Conservation (phyloP, 208 protist genomes). For the Acanthamoeba triangularis region DNA sequence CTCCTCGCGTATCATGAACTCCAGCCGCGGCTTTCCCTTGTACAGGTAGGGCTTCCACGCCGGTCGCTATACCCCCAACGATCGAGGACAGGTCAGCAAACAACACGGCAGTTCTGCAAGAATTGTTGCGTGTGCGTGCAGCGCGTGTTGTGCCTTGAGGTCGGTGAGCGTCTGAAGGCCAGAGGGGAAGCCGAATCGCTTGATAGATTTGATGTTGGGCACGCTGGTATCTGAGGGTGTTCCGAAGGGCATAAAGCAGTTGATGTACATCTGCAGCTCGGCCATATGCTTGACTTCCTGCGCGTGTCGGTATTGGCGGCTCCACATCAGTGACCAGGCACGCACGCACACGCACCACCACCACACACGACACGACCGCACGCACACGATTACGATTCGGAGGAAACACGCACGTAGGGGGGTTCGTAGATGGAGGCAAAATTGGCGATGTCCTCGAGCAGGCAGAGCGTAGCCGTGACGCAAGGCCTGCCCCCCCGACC, state of each 20-base stretch:
- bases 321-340: not conserved
- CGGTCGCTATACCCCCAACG: not conserved
- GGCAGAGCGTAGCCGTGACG: slow-evolving; percentile 43
- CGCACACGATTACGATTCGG: not conserved
- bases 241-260: slow-evolving; percentile 59
- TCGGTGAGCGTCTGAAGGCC: not conserved
- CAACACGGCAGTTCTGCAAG: no score
- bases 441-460: slow-evolving; percentile 64
- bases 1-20: slow-evolving; percentile 69
- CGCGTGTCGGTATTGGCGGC: not conserved
- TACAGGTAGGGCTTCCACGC: slow-evolving; percentile 76
- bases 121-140: not conserved
- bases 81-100: not conserved
- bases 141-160: not conserved
- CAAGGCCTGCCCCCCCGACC: slow-evolving; percentile 44
- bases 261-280: slow-evolving; percentile 62
- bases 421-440: slow-evolving; percentile 32
- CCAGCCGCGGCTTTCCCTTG: slow-evolving; percentile 62
- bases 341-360: not conserved
- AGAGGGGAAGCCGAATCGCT: slow-evolving; percentile 50
- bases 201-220: slow-evolving; percentile 41
- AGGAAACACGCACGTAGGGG: not conserved
- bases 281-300: slow-evolving; percentile 33
- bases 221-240: slow-evolving; percentile 47
- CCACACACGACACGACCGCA: not conserved